These are phyloP conservation scores for Malus hybrid DNA, from an alignment of 331 rosid genomes.

Conservation along the genomic window DNA sequence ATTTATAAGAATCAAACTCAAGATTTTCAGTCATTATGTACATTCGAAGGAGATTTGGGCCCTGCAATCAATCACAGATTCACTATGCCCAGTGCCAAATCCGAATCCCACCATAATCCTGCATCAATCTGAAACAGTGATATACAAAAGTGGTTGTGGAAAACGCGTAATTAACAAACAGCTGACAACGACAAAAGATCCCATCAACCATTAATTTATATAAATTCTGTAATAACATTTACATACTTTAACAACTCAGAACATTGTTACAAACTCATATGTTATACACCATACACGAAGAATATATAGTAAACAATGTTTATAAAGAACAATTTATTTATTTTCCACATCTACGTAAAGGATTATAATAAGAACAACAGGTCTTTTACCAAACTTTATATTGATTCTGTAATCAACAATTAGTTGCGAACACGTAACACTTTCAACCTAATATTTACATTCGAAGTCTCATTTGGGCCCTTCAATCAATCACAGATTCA, in stretches of 20 bases:
- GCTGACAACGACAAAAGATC: conserved; percentile 1
- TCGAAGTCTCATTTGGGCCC: background rate
- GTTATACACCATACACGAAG: too few species aligned
- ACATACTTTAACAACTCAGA: too few species aligned
- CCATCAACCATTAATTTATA: too few species aligned
- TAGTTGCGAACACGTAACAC: too few species aligned
- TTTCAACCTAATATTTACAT: too few species aligned
- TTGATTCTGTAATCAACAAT: too few species aligned
- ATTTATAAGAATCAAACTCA: too few species aligned
- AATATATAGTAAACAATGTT: background rate
- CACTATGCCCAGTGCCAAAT: background rate
- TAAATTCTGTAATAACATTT: too few species aligned
- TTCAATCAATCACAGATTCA: background rate
- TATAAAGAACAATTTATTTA: background rate
- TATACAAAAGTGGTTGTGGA: background rate
- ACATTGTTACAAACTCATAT: too few species aligned
- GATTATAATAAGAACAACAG: background rate
- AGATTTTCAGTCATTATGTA: too few species aligned
- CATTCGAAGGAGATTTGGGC: background rate
- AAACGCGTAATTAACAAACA: conserved; percentile 5
- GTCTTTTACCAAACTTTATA: background rate
- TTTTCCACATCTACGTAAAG: background rate
- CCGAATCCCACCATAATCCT: background rate
- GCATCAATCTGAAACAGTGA: too few species aligned
- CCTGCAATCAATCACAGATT: background rate